Base-by-base conservation (phyloP, 2,329 filamentous ascomycete species). In the Tetracladium maxilliforme region DNA sequence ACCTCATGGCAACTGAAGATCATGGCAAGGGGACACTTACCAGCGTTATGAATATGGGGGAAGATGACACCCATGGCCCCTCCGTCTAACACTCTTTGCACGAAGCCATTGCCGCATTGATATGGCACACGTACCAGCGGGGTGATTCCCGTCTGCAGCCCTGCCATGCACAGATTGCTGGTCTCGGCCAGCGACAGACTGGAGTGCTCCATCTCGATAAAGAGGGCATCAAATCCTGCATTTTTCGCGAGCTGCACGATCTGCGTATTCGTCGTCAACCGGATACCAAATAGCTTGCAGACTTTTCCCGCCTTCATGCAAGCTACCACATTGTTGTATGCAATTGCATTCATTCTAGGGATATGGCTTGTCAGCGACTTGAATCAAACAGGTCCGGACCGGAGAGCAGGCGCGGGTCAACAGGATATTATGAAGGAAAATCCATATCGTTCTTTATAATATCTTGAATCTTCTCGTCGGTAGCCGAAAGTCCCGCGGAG, bases 151-250 rank as follows among this genome's bases (percentile, higher is more conserved):
- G 29, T 35, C n/a, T 32, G 28, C 6, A 47, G 30, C 0, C 36
- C 45, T 1, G 40, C 34, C 4, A 31, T 36, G 28, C 43, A 47
- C 2, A 49, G 33, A 10, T 39, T 37, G 28, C 40, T 42, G 3
- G 41, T 40, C 14, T 49, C 39, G 11, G 38, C 33, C 4, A 49
- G 24, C 0, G 45, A 45, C 4, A 53, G 31, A 4, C 34, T 35
- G 5, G 44, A 43, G 22, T 53, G 49, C 31, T 54, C 49, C 6
- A 53, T 35, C 18, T 54, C 51, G 29, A 54, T 51, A 33, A 53
- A 53, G 0, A 54, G 33, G 6, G 43, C 32, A 24, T 54, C 44
- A 25, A 42, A 52, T 12, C 47, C 46, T 4, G 41, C 43, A 14
- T 42, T 39, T 28, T 43, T 42, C 8, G 49, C 50, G 6, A 51